Base-by-base conservation (phyloP, 495 filamentous ascomycete genomes). In the Talaromyces nanjingensis region DNA sequence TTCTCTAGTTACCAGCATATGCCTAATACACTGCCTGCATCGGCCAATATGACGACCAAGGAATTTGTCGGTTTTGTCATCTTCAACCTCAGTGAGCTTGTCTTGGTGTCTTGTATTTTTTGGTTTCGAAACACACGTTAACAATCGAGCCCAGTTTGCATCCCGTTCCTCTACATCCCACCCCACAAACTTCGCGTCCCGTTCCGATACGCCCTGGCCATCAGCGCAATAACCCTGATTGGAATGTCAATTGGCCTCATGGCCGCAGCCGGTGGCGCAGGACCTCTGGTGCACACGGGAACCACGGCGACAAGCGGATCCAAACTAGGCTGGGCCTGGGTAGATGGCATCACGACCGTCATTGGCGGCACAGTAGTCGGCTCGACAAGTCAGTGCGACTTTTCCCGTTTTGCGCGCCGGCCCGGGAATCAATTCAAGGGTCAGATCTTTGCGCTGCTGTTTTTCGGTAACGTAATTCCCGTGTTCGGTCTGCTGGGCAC, bases 401-500 rank as follows among this genome's bases (percentile, higher is more conserved):
- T 25, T 65, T 65, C 67, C 18, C 63, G 72, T n/a, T 74, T 70
- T 62, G 71, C 72, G 25, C 60, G 62, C n/a, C 39, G 62, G 12
- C 69, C 67, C 27, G 68, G 68, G 22, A 67, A 65, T 42, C 69
- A 69, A 47, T 29, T 73, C 3, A 67, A 68, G 58, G 71, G 65
- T 29, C 74, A 72, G 63, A 67, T 62, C 45, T 67, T 67, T 64
- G 66, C 65, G 8, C 65, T 71, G 22, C 22, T 67, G 9, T 22
- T 69, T 47, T 65, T 71, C 24, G 71, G 68, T 27, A 72, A 71
- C 16, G 49, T 74, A 0, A 70, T 74, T 18, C 66, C 76, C 2
- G 60, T 77, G 1, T 66, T 77, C 31, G 76, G 76, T 22, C 74
- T 74, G 63, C 64, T 82, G 25, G 72, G 76, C 18, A 74, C 76